Evolutionary conservation across 2,329 filamentous ascomycete species (phyloP).

Genomic region (Pseudocercospora musae): DNA sequence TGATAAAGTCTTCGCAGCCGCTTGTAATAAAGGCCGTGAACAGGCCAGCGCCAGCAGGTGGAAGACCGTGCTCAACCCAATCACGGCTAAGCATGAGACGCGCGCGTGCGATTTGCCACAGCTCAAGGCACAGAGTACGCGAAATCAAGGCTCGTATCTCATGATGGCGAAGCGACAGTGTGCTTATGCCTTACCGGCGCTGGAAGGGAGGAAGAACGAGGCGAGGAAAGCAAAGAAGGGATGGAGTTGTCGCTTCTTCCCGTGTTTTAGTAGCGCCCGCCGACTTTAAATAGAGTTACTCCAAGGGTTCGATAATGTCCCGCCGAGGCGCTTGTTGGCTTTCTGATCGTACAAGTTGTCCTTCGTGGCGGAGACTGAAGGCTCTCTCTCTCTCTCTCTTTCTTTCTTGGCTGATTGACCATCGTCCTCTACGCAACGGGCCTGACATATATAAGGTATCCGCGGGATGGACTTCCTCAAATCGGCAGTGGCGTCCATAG

Average conservation of each 20-base stretch:
- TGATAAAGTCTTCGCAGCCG: neutral
- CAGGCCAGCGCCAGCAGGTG: neutral
- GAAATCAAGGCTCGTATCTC: neutral
- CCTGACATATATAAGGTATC: neutral
- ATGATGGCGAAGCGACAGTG: neutral
- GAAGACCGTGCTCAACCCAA: neutral
- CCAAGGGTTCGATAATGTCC: neutral
- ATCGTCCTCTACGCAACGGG: neutral
- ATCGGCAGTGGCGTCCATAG: constrained; percentile 94
- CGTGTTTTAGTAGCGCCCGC: neutral
- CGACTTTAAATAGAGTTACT: neutral
- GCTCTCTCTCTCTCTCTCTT: neutral
- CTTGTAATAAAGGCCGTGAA: neutral
- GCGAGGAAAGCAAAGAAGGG: neutral
- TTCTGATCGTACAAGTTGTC: neutral
- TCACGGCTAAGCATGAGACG: neutral
- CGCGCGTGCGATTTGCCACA: neutral
- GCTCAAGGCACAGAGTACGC: neutral
- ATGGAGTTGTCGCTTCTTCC: neutral
- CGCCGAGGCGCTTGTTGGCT: neutral
- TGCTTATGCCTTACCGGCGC: neutral
- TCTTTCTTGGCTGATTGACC: neutral
- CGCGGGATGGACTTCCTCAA: constrained; percentile 94
- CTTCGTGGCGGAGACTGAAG: neutral
- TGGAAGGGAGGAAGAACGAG: neutral